phyloP scores from a whole-genome alignment of 2,329 filamentous ascomycete genomes.

The Penicillium sp. region DNA sequence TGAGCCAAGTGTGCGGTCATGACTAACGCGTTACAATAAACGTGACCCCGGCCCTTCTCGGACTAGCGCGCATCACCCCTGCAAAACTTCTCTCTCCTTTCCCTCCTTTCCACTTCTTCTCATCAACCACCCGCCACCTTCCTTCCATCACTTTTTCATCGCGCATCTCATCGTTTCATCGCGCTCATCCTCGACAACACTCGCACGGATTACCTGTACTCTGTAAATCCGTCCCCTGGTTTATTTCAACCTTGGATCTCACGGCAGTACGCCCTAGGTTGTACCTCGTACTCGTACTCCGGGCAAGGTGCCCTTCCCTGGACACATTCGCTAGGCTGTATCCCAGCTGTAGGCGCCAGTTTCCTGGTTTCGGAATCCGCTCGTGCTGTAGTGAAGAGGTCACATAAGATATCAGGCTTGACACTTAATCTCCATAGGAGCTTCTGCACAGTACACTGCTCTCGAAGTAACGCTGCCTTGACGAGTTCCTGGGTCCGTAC shows the following conservation, averaged over 20 bases:
- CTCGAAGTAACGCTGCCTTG: conserved; percentile 5
- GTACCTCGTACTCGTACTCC: conserved; percentile 38
- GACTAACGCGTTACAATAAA: background rate
- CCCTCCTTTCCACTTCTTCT: conserved; percentile 4
- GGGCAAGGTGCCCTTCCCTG: conserved; percentile 24
- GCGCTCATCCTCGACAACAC: background rate
- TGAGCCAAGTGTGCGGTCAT: background rate
- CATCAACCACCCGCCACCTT: conserved; percentile 7
- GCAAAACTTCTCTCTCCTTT: conserved; percentile 8
- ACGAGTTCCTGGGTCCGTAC: background rate
- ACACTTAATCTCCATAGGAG: conserved; percentile 12
- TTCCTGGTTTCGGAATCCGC: conserved; percentile 30
- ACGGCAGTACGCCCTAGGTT: conserved; percentile 30
- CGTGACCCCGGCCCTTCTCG: background rate
- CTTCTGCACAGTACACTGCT: background rate
- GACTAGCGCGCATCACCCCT: conserved; percentile 5
- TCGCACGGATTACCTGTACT: conserved; percentile 17
- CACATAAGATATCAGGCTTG: conserved; percentile 20
- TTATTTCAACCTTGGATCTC: conserved; percentile 13
- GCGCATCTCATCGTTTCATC: conserved; percentile 10
- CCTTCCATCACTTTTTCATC: conserved; percentile 6
- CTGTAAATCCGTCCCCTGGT: conserved; percentile 25
- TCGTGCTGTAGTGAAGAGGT: conserved; percentile 41
- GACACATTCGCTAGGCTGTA: conserved; percentile 37
- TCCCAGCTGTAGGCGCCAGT: conserved; percentile 40